Evolutionary conservation across 2,329 filamentous ascomycete genomes (phyloP).

Genomic region (Verticillium zaregamsianum): DNA sequence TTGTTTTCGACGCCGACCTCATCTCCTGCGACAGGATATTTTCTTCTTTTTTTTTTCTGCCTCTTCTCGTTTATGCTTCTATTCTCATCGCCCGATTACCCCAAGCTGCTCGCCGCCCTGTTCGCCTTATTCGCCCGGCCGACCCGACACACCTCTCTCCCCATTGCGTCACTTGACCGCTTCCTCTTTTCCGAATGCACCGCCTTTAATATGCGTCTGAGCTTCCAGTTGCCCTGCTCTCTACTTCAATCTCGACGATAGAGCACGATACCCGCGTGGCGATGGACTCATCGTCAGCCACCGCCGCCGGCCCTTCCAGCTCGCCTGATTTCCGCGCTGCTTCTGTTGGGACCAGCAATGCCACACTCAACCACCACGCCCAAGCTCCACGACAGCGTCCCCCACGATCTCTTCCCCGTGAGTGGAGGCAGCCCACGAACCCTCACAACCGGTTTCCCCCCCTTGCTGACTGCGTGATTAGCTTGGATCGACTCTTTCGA

Average conservation of each 20-base stretch:
- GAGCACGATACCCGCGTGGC: conserved; percentile 6
- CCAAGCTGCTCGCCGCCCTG: not conserved
- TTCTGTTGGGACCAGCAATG: conserved; percentile 13
- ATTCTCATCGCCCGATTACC: not conserved
- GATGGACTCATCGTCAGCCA: not conserved
- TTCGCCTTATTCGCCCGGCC: not conserved
- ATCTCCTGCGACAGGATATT: not conserved
- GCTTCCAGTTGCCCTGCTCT: not conserved
- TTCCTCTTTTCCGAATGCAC: not conserved
- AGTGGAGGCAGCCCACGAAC: conserved; percentile 2
- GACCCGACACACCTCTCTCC: not conserved
- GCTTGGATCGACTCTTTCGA: conserved; percentile 49
- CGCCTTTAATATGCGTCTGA: not conserved
- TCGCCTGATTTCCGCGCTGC: conserved; percentile 11
- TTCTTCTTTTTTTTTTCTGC: not conserved
- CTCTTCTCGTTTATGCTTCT: not conserved
- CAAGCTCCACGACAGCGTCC: conserved; percentile 11
- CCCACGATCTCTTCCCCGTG: conserved; percentile 24
- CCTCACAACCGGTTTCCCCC: not conserved
- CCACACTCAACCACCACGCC: conserved; percentile 8
- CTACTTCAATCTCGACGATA: not conserved
- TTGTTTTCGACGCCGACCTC: not conserved
- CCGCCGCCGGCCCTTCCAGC: conserved; percentile 9
- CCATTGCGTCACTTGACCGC: not conserved
- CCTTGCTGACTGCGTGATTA: conserved; percentile 14